A percentile compares a stretch with the other conserved stretches of the same genome.
phyloP scores from a whole-genome alignment of 352 stramenopile genomes.

The Pythium monospermum region DNA sequence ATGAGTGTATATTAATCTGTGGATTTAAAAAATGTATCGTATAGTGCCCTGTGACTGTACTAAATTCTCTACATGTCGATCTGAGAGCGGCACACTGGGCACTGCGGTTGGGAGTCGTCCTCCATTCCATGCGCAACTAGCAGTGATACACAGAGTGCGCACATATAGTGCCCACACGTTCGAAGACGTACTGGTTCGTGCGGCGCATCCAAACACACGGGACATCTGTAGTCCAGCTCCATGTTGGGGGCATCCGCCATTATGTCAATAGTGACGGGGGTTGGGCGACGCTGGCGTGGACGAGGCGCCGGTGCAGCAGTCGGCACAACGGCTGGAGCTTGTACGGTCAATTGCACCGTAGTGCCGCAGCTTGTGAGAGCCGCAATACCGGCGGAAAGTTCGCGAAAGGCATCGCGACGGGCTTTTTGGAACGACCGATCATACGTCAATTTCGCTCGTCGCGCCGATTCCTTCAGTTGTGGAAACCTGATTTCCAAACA shows the following conservation, averaged over 20 bases:
- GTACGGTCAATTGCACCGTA: not conserved
- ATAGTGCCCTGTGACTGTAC: no score
- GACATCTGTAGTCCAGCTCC: not conserved
- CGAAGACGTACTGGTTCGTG: not conserved
- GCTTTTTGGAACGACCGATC: not conserved
- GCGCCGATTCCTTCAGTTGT: not conserved
- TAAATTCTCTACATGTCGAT: conserved; percentile 1
- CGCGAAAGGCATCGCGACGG: not conserved
- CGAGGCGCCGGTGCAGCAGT: no score
- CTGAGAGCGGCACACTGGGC: not conserved
- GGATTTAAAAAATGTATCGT: no score
- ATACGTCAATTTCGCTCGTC: not conserved
- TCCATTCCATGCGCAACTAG: not conserved
- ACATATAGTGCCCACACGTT: not conserved
- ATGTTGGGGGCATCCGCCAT: not conserved
- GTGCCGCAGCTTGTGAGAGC: not conserved
- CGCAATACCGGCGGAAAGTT: not conserved
- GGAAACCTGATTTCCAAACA: not conserved
- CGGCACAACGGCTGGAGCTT: not conserved
- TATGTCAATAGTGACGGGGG: not conserved
- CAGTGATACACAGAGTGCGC: not conserved
- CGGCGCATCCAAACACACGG: not conserved
- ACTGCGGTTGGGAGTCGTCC: not conserved
- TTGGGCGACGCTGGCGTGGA: not conserved
- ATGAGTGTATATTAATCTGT: no score